Percentiles rank a stretch among this genome's conserved stretches.
phyloP scores from a whole-genome alignment of 106 monocot species.

The Gastrodia elata region DNA sequence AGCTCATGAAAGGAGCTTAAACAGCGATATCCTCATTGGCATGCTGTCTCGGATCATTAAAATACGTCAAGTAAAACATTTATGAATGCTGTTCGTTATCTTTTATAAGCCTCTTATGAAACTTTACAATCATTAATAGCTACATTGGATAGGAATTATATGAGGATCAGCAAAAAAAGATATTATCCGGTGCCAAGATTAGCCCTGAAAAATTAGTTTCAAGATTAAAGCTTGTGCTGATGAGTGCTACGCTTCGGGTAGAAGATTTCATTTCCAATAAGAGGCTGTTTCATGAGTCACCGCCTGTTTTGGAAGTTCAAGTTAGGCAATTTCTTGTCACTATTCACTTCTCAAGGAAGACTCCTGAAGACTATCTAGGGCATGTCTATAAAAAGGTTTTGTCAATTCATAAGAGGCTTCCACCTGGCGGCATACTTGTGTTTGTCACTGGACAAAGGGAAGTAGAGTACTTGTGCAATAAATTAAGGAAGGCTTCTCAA shows the following conservation, averaged over 20 bases:
- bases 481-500: conserved; percentile 39
- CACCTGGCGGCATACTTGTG: conserved; percentile 77
- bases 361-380: conserved; percentile 60
- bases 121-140: neutral
- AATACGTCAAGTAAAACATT: conserved; percentile 50
- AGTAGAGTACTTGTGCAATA: conserved; percentile 78
- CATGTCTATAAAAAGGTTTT: conserved; percentile 79
- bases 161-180: conserved; percentile 58
- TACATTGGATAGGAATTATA: conserved; percentile 50
- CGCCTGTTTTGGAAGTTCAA: conserved; percentile 64
- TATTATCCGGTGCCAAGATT: conserved; percentile 35
- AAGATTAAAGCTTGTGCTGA: conserved; percentile 71
- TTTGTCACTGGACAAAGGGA: conserved; percentile 95
- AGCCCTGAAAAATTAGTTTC: conserved; percentile 40
- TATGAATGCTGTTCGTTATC: no score
- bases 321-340: conserved; percentile 77
- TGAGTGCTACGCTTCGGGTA: conserved; percentile 86
- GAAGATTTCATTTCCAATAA: conserved; percentile 73
- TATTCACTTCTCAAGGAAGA: conserved; percentile 70
- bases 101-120: neutral
- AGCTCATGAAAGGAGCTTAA: conserved; percentile 94
- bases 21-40: conserved; percentile 85
- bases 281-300: conserved; percentile 51
- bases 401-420: conserved; percentile 71
- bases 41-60: conserved; percentile 75